These are phyloP conservation scores for Marvania coccoides DNA, from an alignment of 139 green algal species.

Conservation along the genomic window DNA sequence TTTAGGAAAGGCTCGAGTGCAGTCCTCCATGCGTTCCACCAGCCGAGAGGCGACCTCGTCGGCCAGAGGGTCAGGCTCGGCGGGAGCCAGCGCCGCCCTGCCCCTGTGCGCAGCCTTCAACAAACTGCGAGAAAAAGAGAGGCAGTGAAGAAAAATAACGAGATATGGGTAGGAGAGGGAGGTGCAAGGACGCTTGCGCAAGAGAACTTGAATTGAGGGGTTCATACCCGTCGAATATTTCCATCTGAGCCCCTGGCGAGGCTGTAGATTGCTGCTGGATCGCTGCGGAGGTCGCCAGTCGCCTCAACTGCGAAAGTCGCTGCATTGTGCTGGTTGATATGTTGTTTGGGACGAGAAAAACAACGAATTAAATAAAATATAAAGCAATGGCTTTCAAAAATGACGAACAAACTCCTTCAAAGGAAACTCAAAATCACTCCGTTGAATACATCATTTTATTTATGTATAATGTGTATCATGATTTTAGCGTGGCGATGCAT, in stretches of 20 bases:
- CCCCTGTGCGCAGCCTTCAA: constrained; percentile 57
- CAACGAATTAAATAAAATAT: not conserved
- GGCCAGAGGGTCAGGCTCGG: constrained; percentile 29
- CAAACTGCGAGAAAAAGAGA: constrained; percentile 15
- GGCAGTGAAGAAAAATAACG: not conserved
- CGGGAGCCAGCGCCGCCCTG: constrained; percentile 34
- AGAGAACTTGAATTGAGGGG: not conserved
- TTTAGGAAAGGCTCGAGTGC: constrained; percentile 44
- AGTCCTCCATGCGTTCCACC: constrained; percentile 77
- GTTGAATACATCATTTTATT: too few relatives aligned
- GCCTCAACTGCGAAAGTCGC: not conserved
- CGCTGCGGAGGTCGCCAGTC: not conserved
- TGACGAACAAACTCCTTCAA: too few relatives aligned
- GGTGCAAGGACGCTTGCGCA: not conserved
- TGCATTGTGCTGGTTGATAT: not conserved
- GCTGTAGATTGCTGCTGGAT: not conserved
- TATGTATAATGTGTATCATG: too few relatives aligned
- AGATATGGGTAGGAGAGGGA: not conserved
- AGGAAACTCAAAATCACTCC: too few relatives aligned
- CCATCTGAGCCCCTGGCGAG: not conserved
- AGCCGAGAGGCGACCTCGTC: constrained; percentile 53
- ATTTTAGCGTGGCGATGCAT: too few relatives aligned
- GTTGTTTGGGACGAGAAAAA: not conserved
- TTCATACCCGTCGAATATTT: constrained; percentile 20
- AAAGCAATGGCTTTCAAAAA: too few relatives aligned